Percentiles rank a stretch among this genome's conserved stretches.
Evolutionary conservation across 495 filamentous ascomycete genomes (phyloP).

Genomic region (Neurospora tetraspora): DNA sequence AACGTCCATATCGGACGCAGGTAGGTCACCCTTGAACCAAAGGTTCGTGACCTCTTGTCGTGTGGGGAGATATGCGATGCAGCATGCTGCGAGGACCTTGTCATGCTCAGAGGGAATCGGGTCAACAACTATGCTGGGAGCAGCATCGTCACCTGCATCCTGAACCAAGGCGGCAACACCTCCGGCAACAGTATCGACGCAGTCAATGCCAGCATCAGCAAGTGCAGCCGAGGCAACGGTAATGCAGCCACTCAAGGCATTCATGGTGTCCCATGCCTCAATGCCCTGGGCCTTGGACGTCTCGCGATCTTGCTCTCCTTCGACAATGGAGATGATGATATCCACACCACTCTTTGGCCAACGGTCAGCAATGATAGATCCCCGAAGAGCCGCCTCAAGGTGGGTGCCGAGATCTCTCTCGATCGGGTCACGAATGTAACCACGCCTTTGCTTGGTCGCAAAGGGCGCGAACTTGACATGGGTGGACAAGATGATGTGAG

Average conservation of each 20-base stretch:
- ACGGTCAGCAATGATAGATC: conserved; percentile 79
- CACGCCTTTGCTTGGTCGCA: conserved; percentile 66
- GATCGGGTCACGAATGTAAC: conserved; percentile 75
- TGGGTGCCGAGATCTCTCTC: conserved; percentile 89
- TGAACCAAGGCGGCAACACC: conserved; percentile 76
- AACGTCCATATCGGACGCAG: conserved; percentile 26
- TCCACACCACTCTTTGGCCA: conserved; percentile 97
- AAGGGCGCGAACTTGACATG: conserved; percentile 96
- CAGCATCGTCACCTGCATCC: conserved; percentile 20
- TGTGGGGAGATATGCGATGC: conserved; percentile 79
- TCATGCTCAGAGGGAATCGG: conserved; percentile 72
- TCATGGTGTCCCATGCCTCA: conserved; percentile 65
- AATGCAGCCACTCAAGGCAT: conserved; percentile 81
- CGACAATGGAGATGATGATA: conserved; percentile 81
- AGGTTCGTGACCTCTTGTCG: conserved; percentile 89
- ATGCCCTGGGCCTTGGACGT: conserved; percentile 43
- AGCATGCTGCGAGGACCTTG: conserved; percentile 69
- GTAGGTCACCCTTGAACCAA: conserved; percentile 73
- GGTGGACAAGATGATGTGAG: conserved; percentile 80
- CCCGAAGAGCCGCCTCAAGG: conserved; percentile 78
- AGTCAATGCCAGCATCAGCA: conserved; percentile 91
- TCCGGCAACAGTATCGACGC: conserved; percentile 80
- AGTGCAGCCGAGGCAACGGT: conserved; percentile 93
- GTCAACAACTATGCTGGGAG: conserved; percentile 60
- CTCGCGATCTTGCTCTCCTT: conserved; percentile 60